Conservation (phyloP, 2,329 filamentous ascomycete genomes). For the Elsinoe arachidis region DNA sequence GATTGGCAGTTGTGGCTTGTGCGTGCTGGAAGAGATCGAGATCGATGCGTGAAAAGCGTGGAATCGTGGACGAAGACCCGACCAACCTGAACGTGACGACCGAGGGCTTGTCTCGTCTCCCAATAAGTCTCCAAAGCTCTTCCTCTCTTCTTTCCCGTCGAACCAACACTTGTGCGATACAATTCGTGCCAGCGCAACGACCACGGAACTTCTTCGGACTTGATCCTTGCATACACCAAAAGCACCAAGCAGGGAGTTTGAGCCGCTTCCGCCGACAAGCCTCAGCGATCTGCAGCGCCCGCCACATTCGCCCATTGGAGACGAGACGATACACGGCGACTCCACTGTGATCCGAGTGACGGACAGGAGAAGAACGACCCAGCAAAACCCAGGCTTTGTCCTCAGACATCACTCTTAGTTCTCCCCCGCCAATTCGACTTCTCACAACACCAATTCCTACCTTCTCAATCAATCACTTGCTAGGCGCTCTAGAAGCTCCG, state of each 20-base stretch:
- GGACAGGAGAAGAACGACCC: not conserved
- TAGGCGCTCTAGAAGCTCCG: constrained; percentile 12
- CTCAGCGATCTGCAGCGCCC: constrained; percentile 10
- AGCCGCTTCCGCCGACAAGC: constrained; percentile 8
- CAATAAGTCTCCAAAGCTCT: not conserved
- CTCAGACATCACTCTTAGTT: not conserved
- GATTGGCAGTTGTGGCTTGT: constrained; percentile 13
- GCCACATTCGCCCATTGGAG: not conserved
- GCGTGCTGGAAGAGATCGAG: constrained; percentile 4
- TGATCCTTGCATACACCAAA: not conserved
- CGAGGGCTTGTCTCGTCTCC: not conserved
- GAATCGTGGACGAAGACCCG: constrained; percentile 5
- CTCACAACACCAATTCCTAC: not conserved
- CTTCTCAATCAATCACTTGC: not conserved
- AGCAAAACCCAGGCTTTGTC: not conserved
- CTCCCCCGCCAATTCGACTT: not conserved
- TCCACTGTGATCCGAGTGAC: not conserved
- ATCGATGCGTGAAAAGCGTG: constrained; percentile 4
- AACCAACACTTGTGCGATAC: not conserved
- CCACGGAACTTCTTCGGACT: not conserved
- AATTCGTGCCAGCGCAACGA: not conserved
- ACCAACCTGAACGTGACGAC: constrained; percentile 2
- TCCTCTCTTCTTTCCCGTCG: not conserved
- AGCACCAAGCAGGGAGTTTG: not conserved
- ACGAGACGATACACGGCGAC: not conserved